Conservation (phyloP, 73 alveolate genomes). For the Paraurostyla sp. region DNA sequence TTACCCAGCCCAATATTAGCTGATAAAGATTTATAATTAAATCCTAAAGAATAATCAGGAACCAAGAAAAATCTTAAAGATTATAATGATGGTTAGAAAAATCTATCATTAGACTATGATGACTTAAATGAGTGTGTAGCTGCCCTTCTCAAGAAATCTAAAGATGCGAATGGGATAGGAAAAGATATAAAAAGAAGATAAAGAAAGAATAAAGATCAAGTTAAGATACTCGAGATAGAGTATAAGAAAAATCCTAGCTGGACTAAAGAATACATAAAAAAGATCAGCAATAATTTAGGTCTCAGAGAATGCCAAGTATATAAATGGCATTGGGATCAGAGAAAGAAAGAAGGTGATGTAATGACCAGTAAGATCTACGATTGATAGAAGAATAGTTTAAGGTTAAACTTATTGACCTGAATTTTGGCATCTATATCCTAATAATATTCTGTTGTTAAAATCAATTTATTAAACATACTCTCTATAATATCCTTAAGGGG, state of each 20-base stretch:
- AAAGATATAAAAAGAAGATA: slow-evolving; percentile 59
- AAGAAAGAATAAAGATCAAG: slow-evolving; percentile 63
- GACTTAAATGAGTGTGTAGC: slow-evolving; percentile 47
- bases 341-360: slow-evolving; percentile 3
- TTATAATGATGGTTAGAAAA: not conserved
- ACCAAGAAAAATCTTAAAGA: not conserved
- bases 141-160: slow-evolving; percentile 25
- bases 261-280: slow-evolving; percentile 58
- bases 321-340: slow-evolving; percentile 87
- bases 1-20: not conserved
- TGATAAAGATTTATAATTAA: not conserved
- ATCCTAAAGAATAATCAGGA: not conserved
- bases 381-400: too few species aligned
- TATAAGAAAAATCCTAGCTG: slow-evolving; percentile 69
- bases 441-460: too few species aligned
- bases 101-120: not conserved
- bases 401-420: too few species aligned
- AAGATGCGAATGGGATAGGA: slow-evolving; percentile 7
- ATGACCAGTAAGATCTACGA: not conserved
- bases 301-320: slow-evolving; percentile 75
- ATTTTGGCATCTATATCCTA: too few species aligned
- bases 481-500: too few species aligned
- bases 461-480: too few species aligned
- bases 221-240: slow-evolving; percentile 62
- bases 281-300: slow-evolving; percentile 52